These are phyloP conservation scores for Cladosporium halotolerans DNA, from an alignment of 2,329 filamentous ascomycete species.

Conservation along the genomic window DNA sequence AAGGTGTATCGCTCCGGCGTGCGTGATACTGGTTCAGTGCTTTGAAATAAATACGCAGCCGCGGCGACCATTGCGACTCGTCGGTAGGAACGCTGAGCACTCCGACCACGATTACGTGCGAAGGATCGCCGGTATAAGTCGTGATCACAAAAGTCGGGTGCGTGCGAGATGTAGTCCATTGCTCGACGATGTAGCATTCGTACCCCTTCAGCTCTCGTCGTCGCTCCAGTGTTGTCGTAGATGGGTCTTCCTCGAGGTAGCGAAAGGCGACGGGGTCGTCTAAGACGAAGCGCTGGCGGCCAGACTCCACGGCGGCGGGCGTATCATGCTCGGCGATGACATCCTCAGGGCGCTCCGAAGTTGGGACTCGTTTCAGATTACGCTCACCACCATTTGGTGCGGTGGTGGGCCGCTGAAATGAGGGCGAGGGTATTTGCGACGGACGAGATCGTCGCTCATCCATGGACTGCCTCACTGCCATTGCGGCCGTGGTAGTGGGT, in stretches of 20 bases:
- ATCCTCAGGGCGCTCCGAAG: conserved; percentile 3
- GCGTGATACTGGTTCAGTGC: conserved; percentile 82
- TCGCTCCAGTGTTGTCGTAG: conserved; percentile 67
- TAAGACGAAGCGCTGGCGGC: conserved; percentile 56
- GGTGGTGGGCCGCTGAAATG: conserved; percentile 15
- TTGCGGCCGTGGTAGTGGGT: not conserved
- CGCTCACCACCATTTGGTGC: conserved; percentile 13
- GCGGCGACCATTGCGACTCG: conserved; percentile 70
- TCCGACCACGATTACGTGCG: conserved; percentile 69
- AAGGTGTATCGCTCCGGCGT: conserved; percentile 68
- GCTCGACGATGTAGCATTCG: conserved; percentile 89
- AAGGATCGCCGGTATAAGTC: conserved; percentile 83
- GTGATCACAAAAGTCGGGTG: conserved; percentile 89
- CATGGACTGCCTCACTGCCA: conserved; percentile 14
- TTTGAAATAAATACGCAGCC: conserved; percentile 76
- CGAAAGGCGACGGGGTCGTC: conserved; percentile 61
- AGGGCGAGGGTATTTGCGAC: conserved; percentile 7
- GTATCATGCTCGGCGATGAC: conserved; percentile 22
- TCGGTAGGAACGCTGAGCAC: conserved; percentile 78
- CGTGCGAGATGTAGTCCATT: conserved; percentile 90
- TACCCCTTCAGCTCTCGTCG: conserved; percentile 69
- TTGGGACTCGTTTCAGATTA: not conserved
- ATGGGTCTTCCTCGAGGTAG: conserved; percentile 80
- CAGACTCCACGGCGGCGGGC: conserved; percentile 18
- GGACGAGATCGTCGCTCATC: conserved; percentile 13